Percentiles rank a stretch among this genome's conserved stretches.
phyloP scores from a whole-genome alignment of 2,329 filamentous ascomycete species.

The Colletotrichum sp. region DNA sequence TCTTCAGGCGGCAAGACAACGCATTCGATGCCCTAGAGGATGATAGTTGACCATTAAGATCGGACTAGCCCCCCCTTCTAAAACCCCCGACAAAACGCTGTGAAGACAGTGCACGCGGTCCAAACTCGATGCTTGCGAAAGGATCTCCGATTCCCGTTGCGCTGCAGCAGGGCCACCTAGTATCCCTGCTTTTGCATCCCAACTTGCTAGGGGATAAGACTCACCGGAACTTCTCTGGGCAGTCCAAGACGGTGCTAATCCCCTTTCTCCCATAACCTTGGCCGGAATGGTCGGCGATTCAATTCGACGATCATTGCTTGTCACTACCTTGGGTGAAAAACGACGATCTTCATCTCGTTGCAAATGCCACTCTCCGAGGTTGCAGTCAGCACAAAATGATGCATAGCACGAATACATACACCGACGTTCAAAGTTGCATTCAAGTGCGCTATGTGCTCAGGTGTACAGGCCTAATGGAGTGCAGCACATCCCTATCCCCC shows the following conservation, averaged over 20 bases:
- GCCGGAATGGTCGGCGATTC: not conserved
- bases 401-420: not conserved
- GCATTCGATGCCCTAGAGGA: not conserved
- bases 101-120: not conserved
- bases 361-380: not conserved
- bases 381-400: not conserved
- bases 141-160: not conserved
- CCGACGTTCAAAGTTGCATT: not conserved
- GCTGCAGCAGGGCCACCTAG: not conserved
- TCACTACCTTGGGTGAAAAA: not conserved
- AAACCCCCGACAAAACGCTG: not conserved
- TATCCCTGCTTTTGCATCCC: not conserved
- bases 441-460: not conserved
- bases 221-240: not conserved
- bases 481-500: not conserved
- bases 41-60: not conserved
- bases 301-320: not conserved
- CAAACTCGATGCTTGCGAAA: not conserved
- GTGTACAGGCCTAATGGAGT: not conserved
- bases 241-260: not conserved
- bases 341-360: not conserved
- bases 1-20: not conserved
- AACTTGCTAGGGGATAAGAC: not conserved
- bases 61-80: not conserved
- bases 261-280: not conserved